Conservation (phyloP, 176 grass and related monocot genomes). For the Eragrostis nindensis region DNA sequence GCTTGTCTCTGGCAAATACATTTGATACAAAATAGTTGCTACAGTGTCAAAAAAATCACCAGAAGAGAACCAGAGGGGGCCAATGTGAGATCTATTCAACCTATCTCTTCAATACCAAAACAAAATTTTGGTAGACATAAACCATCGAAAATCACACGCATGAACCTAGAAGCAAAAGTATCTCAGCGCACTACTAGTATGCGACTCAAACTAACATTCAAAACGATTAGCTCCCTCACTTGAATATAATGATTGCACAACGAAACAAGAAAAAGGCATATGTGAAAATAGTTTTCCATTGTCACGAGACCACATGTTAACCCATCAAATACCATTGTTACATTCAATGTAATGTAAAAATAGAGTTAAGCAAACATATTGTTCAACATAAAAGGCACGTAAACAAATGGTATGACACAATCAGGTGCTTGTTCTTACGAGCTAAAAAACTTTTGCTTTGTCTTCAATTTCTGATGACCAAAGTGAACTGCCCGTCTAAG, state of each 20-base stretch:
- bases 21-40: background rate
- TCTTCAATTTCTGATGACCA: constrained; percentile 81
- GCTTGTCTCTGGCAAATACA: too few relatives aligned
- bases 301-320: background rate
- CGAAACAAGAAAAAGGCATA: background rate
- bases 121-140: background rate
- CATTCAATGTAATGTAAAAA: constrained; percentile 8
- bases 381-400: constrained; percentile 7
- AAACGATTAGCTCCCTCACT: background rate
- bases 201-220: background rate
- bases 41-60: background rate
- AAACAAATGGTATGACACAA: background rate
- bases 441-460: constrained; percentile 81
- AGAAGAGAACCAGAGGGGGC: background rate
- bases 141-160: background rate
- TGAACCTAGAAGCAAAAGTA: constrained; percentile 2
- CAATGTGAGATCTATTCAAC: background rate
- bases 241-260: background rate
- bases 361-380: background rate
- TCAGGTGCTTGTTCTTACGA: constrained; percentile 52
- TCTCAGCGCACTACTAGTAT: background rate
- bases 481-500: constrained; percentile 91
- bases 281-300: background rate
- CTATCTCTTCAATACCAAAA: background rate
- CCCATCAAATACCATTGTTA: background rate